Evolutionary conservation across 2,329 filamentous ascomycete genomes (phyloP).

Genomic region (Penicillium decumbens): DNA sequence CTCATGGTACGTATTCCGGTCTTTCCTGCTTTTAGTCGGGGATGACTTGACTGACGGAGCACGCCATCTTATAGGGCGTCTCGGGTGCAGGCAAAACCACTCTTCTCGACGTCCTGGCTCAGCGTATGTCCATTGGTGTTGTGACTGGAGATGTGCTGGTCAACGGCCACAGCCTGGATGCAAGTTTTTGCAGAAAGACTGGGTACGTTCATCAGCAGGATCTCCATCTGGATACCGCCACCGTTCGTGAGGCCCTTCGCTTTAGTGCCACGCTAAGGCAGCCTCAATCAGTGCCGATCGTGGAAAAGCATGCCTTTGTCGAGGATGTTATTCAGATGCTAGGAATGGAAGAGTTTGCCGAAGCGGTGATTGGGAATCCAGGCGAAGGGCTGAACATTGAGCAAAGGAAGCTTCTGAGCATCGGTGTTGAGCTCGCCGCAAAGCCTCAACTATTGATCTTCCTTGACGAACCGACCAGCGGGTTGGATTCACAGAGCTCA

Average conservation of each 20-base stretch:
- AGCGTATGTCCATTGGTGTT: conserved; percentile 57
- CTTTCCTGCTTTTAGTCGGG: no score
- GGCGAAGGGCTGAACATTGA: conserved; percentile 66
- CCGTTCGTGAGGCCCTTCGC: conserved; percentile 77
- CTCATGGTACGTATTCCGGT: conserved; percentile 43
- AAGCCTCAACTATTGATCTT: conserved; percentile 83
- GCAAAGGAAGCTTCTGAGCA: conserved; percentile 69
- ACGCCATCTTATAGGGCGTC: conserved; percentile 42
- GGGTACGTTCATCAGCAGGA: conserved; percentile 67
- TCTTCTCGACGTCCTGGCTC: conserved; percentile 54
- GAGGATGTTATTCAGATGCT: conserved; percentile 76
- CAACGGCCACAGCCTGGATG: conserved; percentile 54
- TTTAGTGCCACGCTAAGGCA: conserved; percentile 84
- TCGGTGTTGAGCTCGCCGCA: conserved; percentile 86
- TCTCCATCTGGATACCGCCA: conserved; percentile 75
- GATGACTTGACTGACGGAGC: no score
- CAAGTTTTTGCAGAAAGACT: conserved; percentile 60
- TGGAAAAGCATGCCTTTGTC: conserved; percentile 78
- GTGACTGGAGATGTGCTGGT: conserved; percentile 64
- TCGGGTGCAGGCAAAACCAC: conserved; percentile 61
- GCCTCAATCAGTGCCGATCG: conserved; percentile 61
- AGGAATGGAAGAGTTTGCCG: conserved; percentile 82
- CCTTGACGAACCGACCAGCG: conserved; percentile 87
- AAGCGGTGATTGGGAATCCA: conserved; percentile 79
- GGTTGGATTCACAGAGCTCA: conserved; percentile 81